phyloP scores from a whole-genome alignment of 139 green algal genomes.

The Trebouxia sp. region DNA sequence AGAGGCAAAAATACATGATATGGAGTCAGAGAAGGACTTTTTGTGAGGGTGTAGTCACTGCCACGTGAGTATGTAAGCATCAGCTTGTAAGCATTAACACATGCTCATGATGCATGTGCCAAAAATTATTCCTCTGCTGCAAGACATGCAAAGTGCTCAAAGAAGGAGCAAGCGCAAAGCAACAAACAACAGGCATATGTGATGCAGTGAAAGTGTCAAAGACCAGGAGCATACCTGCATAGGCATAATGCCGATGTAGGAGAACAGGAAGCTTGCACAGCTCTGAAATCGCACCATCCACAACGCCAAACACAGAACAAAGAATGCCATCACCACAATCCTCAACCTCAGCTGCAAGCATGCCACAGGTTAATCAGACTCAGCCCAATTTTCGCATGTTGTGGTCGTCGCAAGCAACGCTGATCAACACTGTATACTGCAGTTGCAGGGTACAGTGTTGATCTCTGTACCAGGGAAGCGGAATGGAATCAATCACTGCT shows the following conservation, averaged over 20 bases:
- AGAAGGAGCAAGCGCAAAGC: not conserved
- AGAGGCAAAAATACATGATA: no score
- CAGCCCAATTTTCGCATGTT: not conserved
- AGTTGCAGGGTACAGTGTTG: not conserved
- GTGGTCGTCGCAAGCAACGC: not conserved
- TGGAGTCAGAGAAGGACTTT: no score
- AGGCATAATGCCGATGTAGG: not conserved
- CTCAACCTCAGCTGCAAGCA: not conserved
- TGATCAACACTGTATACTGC: not conserved
- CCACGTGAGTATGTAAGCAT: no score
- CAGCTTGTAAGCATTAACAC: no score
- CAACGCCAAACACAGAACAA: not conserved
- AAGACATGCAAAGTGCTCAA: not conserved
- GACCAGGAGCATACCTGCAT: slow-evolving; percentile 22
- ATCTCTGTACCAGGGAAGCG: not conserved
- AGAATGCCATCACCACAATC: not conserved
- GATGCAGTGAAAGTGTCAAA: not conserved
- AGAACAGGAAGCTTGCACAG: not conserved
- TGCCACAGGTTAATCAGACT: not conserved
- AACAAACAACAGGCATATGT: not conserved
- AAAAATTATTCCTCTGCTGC: no score
- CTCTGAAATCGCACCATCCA: not conserved
- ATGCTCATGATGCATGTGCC: no score
- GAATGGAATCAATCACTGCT: no score
- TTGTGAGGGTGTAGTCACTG: no score